Evolutionary conservation across 169 alveolate species (phyloP), one percentile per base, ranked within the genome.

Genomic region (Cryptosporidium ubiquitum): DNA sequence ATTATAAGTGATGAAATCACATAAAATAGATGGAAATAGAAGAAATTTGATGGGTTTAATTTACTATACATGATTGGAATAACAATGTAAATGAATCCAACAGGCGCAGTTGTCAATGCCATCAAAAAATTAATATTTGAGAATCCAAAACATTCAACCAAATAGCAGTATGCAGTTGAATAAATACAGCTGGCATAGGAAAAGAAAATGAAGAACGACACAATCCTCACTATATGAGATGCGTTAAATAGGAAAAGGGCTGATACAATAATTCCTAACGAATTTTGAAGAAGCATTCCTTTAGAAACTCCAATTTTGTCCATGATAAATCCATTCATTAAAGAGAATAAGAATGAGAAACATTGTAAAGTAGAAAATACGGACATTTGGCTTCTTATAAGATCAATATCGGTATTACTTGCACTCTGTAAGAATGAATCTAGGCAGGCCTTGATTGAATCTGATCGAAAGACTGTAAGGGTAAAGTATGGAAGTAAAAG

Each of bases 61-160:
- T 58, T 58, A 31, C 89, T 58, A 31, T 79, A 79, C 89, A 79
- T 79, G 14, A 79, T 68, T 61, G 89, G 89, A 58, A 79, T 79
- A 40, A 57, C 26, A 9, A 61, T 61, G 66, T 79, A 79, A 18
- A 79, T 44, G 20, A 79, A 79, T 40, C 89, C 89, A 40, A 58
- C 89, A 9, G 89, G 89, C 1, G 79, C 89, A 26, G 89, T 79
- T 44, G 75, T 79, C 42, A 79, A 42, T 35, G 89, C 89, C 89
- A 79, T 79, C 49, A 79, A 26, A 37, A 79, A 79, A 79, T 79
- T 79, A 44, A 79, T 79, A 61, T 79, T 79, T 2, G 89, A 64
- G 49, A 79, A 79, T 20, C 89, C 89, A 61, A 79, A 79, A 18
- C 89, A 79, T 79, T 79, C 75, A 14, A 69, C 79, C 68, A 79